These are phyloP conservation scores for Raphidocelis subcapitata DNA, from an alignment of 139 green algal species.

Conservation along the genomic window DNA sequence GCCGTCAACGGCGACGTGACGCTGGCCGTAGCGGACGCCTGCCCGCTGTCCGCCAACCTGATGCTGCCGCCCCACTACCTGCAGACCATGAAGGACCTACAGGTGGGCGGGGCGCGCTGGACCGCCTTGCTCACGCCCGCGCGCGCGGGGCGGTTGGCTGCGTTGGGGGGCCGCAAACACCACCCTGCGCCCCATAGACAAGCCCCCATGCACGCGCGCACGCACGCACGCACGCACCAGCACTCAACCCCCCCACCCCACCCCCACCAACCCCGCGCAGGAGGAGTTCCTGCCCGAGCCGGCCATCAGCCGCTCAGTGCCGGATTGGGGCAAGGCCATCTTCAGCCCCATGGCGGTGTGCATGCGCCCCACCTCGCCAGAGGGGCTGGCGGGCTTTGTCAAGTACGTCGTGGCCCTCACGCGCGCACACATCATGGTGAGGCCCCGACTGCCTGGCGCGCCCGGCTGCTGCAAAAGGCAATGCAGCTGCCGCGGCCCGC, in stretches of 20 bases:
- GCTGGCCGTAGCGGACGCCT: conserved; percentile 73
- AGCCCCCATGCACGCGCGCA: too few relatives aligned
- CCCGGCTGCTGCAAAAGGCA: not conserved
- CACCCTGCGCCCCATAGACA: too few relatives aligned
- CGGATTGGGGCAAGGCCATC: conserved; percentile 74
- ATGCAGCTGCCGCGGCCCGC: too few relatives aligned
- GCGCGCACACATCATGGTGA: conserved; percentile 45
- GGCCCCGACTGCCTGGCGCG: not conserved
- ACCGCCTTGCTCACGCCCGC: conserved; percentile 16
- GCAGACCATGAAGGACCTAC: conserved; percentile 60
- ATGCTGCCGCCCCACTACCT: conserved; percentile 63
- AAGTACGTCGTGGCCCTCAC: conserved; percentile 59
- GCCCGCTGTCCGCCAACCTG: conserved; percentile 47
- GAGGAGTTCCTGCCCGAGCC: not conserved
- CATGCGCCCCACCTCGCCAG: conserved; percentile 41
- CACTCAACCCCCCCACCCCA: not conserved
- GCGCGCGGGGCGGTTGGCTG: not conserved
- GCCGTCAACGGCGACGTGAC: conserved; percentile 31
- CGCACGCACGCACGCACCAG: too few relatives aligned
- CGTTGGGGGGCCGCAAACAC: too few relatives aligned
- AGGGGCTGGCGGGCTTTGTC: conserved; percentile 59
- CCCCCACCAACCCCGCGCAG: not conserved
- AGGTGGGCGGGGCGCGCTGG: too few relatives aligned
- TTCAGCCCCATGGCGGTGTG: conserved; percentile 73
- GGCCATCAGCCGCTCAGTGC: conserved; percentile 22